Evolutionary conservation across 2,329 filamentous ascomycete species (phyloP), one percentile per base, ranked within the genome.

Genomic region (Aspergillus nomiae): DNA sequence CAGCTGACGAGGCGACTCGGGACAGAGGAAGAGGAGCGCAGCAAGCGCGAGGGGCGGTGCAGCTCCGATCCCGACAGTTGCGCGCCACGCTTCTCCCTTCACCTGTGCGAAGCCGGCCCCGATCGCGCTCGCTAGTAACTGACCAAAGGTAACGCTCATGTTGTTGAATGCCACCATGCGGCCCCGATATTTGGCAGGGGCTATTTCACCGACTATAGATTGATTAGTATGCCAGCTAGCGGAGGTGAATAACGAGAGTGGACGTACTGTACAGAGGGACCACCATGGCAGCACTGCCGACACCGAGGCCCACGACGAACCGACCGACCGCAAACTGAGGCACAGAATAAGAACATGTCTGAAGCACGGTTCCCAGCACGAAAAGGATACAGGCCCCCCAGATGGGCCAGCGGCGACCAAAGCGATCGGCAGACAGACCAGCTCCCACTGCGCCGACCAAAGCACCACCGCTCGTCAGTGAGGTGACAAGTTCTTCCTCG

Each of bases 361-460:
- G 76, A 8, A 79, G 32, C 14, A 76, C 63, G 0, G 78, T 73
- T 26, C 80, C 79, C 30, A 76, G 56, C 24, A 76, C 68, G 62
- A 81, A 81, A 10, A 81, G 67, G 2, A 77, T 55, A 63, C 77
- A 78, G 3, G 76, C 79, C 7, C 51, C 36, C 71, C 88, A 90
- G 0, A 89, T 77, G 0, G 87, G 89, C 85, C 86, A 87, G 14
- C 88, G 82, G 6, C 88, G 82, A 1, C 89, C 88, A 58, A 90
- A 88, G 0, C 84, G 81, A 70, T 90, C 88, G 0, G 90, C 77
- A 0, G 87, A 90, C 69, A 89, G 89, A 34, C 76, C 76, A 28
- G 75, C 76, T 45, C 73, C 65, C 14, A 80, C 68, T 63, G 79
- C 80, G 10, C 80, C 81, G 7, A 83, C 63, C 46, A 84, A 76